A percentile compares a stretch with the other conserved stretches of the same genome.
Evolutionary conservation across 2,329 filamentous ascomycete genomes (phyloP).

Genomic region (Ceratocystis papillata): DNA sequence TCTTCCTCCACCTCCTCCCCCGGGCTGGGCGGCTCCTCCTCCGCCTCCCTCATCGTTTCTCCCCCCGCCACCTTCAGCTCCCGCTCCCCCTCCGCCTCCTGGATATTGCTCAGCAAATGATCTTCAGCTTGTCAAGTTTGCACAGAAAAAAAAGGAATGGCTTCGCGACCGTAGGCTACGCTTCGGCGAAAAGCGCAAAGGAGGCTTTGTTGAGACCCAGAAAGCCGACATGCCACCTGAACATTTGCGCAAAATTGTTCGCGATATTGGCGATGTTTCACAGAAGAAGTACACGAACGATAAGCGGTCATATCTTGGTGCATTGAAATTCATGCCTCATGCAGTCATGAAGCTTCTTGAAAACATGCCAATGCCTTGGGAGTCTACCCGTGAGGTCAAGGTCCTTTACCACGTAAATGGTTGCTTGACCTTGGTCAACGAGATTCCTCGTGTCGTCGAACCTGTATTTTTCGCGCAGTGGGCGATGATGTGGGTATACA

Average conservation of each 20-base stretch:
- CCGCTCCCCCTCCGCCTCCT: constrained; percentile 64
- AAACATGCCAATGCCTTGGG: constrained; percentile 99
- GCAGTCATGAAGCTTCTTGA: constrained; percentile 93
- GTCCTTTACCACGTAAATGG: constrained; percentile 98
- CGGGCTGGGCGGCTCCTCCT: constrained; percentile 45
- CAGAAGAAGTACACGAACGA: constrained; percentile 99
- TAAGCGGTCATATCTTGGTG: constrained; percentile 94
- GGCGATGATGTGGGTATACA: constrained; percentile 98
- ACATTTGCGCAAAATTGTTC: constrained; percentile 95
- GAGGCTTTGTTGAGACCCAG: constrained; percentile 92
- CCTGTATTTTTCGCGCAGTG: constrained; percentile 97
- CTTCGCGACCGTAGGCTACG: constrained; percentile 78
- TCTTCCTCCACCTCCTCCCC: constrained; percentile 45
- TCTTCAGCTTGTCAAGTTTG: constrained; percentile 83
- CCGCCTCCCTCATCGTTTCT: constrained; percentile 47
- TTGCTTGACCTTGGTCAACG: constrained; percentile 91
- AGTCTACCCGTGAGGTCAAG: constrained; percentile 90
- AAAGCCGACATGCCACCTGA: constrained; percentile 98
- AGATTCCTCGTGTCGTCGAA: constrained; percentile 91
- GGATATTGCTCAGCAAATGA: constrained; percentile 73
- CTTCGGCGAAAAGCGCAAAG: constrained; percentile 94
- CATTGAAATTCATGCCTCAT: constrained; percentile 98
- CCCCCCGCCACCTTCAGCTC: constrained; percentile 48
- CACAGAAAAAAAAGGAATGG: constrained; percentile 99
- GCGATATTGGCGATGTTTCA: constrained; percentile 96